Percentiles rank a stretch among this genome's conserved stretches.
These are phyloP conservation scores for Chloropicon primus DNA, from an alignment of 139 green algal genomes.

Conservation along the genomic window DNA sequence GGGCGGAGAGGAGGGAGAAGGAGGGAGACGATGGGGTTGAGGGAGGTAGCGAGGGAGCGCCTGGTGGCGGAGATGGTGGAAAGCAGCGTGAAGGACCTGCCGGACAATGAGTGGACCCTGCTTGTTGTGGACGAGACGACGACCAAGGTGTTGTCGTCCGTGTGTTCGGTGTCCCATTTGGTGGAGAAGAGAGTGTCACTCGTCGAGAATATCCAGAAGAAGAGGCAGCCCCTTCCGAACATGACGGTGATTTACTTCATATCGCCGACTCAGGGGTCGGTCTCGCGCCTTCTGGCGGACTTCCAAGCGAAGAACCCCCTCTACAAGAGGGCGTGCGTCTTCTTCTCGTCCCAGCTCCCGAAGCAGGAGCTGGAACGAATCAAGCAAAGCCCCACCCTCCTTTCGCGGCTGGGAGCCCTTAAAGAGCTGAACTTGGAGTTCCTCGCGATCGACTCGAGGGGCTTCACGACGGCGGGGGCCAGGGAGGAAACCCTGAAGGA, in stretches of 20 bases:
- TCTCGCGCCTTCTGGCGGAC: conserved; percentile 45
- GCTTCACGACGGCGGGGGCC: conserved; percentile 61
- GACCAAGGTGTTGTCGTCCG: conserved; percentile 44
- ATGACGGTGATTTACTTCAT: conserved; percentile 79
- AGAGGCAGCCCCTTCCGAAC: conserved; percentile 45
- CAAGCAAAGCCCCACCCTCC: conserved; percentile 24
- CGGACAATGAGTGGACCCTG: conserved; percentile 49
- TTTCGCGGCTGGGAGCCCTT: conserved; percentile 33
- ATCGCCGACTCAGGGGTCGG: conserved; percentile 32
- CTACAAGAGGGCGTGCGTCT: conserved; percentile 71
- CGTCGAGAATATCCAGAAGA: conserved; percentile 29
- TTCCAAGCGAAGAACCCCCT: conserved; percentile 29
- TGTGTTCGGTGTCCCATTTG: conserved; percentile 44
- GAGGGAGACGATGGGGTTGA: not conserved
- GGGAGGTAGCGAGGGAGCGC: not conserved
- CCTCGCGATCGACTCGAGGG: conserved; percentile 54
- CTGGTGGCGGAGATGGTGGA: not conserved
- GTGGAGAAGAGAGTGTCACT: conserved; percentile 41
- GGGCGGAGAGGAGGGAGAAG: not conserved
- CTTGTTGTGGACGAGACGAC: conserved; percentile 65
- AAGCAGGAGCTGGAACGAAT: conserved; percentile 32
- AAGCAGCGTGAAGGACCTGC: conserved; percentile 27
- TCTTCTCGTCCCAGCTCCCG: conserved; percentile 59
- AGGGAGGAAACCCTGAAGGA: conserved; percentile 22
- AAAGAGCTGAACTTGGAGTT: conserved; percentile 83